phyloP scores from a whole-genome alignment of 305 asterid species.

The Fraxinus sp. region DNA sequence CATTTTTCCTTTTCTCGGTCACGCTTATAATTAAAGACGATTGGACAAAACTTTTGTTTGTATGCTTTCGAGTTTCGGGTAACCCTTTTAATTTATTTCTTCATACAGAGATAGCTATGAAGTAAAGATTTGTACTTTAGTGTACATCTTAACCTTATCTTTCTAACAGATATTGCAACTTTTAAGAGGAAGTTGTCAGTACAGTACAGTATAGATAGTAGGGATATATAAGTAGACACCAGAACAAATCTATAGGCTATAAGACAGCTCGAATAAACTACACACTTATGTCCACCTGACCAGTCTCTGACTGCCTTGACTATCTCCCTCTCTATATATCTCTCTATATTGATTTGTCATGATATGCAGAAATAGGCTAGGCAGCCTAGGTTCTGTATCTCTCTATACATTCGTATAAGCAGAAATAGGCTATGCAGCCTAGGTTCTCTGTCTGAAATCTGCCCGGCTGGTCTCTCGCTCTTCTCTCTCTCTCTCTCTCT shows the following conservation, averaged over 20 bases:
- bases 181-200: constrained; percentile 1
- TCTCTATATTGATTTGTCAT: not conserved
- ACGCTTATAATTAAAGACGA: not conserved
- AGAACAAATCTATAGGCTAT: constrained; percentile 14
- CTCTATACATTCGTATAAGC: not conserved
- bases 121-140: constrained; percentile 19
- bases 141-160: constrained; percentile 25
- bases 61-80: not conserved
- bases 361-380: not conserved
- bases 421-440: not conserved
- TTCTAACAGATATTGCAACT: constrained; percentile 8
- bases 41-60: not conserved
- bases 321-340: not conserved
- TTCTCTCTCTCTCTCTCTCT: constrained; percentile 17
- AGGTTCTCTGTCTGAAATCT: not conserved
- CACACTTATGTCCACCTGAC: not conserved
- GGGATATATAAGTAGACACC: not conserved
- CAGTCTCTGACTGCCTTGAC: constrained; percentile 10
- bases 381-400: not conserved
- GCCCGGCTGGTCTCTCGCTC: not conserved
- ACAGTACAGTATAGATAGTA: constrained; percentile 6
- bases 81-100: not conserved
- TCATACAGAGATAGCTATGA: constrained; percentile 1
- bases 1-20: constrained; percentile 8
- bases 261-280: constrained; percentile 26